Conservation (phyloP, 345 rosid genomes). For the Raphanus raphanistrum region DNA sequence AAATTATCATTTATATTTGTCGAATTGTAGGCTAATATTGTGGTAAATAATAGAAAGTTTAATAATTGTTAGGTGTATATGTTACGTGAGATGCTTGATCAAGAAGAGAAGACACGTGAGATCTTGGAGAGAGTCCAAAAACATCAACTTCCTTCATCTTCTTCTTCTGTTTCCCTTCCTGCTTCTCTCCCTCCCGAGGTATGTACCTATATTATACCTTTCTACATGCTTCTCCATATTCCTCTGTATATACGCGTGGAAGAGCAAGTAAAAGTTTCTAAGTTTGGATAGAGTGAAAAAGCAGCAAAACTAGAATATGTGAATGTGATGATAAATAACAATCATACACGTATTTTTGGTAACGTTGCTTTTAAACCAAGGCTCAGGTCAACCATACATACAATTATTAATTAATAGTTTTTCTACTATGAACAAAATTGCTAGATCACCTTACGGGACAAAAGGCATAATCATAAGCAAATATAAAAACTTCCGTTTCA, state of each 20-base stretch:
- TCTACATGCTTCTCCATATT: background rate
- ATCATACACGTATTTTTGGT: slow-evolving; percentile 16
- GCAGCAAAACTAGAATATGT: slow-evolving; percentile 12
- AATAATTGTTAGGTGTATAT: slow-evolving; percentile 48
- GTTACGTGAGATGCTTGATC: slow-evolving; percentile 74
- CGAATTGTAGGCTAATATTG: background rate
- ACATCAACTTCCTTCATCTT: slow-evolving; percentile 37
- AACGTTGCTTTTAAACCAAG: slow-evolving; percentile 44
- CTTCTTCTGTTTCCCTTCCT: slow-evolving; percentile 56
- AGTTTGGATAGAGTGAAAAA: slow-evolving; percentile 31
- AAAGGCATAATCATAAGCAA: too few relatives aligned
- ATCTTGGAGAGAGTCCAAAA: slow-evolving; percentile 57
- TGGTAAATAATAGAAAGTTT: background rate
- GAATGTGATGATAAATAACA: slow-evolving; percentile 16
- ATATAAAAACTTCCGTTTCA: too few relatives aligned
- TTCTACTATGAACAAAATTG: background rate
- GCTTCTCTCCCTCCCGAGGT: slow-evolving; percentile 84
- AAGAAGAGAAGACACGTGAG: slow-evolving; percentile 78
- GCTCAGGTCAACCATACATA: slow-evolving; percentile 10
- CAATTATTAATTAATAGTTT: background rate
- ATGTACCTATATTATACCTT: background rate
- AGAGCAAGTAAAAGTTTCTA: slow-evolving; percentile 16
- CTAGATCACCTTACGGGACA: background rate
- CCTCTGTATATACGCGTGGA: background rate
- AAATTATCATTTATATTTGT: background rate